Evolutionary conservation across 192 early-diverging fungal genomes (phyloP), one percentile per base, ranked within the genome.

Genomic region (Entophlyctis luteolus): DNA sequence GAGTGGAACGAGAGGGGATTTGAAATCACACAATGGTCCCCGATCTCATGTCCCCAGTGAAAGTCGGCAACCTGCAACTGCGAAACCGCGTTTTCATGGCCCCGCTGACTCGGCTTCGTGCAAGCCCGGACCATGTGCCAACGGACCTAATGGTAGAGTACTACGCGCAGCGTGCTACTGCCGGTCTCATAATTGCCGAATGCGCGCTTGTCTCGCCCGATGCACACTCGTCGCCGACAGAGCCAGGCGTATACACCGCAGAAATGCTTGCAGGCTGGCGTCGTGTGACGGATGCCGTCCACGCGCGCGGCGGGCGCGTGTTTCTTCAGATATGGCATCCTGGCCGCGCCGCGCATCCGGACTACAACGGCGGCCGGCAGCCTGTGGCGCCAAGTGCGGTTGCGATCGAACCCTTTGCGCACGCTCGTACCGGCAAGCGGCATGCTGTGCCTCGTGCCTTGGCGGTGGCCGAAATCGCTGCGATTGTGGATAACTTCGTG

Each of bases 391-490:
- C 39, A n/a, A n/a, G 10, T n/a, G 39, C 39, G 10, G 39, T 42
- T 42, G 39, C 39, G n/a, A 42, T 42, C 39, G n/a, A n/a, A 8
- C 10, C 39, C 10, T 42, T n/a, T n/a, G 39, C n/a, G 8, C 10
- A 42, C 39, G n/a, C 39, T 8, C 39, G 10, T 8, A 8, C 8
- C 39, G 39, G 39, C 39, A 42, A n/a, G 39, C 39, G 8, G 39
- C 39, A 42, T n/a, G 39, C n/a, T n/a, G 39, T 42, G 39, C 39
- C 8, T 8, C 77, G 81, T 48, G 84, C 83, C 32, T 67, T 94
- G 59, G 77, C 79, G 8, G 52, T 87, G 2, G 81, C 71, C 12
- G 85, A 90, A 46, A 93, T 98, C 58, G 66, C 80, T 4, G 59
- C 74, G 3, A 76, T 90, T 50, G 73, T 84, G 18, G 49, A 78